These are phyloP conservation scores for Trichoderma asperelloides DNA, from an alignment of 495 filamentous ascomycete genomes.

Conservation along the genomic window DNA sequence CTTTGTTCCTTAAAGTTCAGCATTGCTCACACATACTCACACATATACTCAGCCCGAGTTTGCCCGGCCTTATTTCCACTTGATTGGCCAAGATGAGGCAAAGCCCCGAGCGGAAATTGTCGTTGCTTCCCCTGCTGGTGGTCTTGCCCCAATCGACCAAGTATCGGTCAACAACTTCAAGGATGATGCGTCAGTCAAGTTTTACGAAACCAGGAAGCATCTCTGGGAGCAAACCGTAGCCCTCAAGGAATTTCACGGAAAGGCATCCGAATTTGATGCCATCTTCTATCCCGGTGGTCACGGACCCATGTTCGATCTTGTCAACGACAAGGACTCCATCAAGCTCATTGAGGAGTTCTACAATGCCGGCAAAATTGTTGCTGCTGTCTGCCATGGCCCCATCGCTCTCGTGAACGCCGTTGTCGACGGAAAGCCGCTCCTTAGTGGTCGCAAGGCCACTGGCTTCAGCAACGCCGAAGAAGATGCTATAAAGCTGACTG, in stretches of 20 bases:
- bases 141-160: conserved; percentile 58
- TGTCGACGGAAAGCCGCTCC: conserved; percentile 40
- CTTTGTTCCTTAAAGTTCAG: background rate
- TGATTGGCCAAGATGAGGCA: background rate
- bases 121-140: conserved; percentile 60
- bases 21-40: background rate
- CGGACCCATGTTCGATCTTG: conserved; percentile 61
- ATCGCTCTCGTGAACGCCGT: conserved; percentile 51
- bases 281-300: conserved; percentile 70
- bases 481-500: conserved; percentile 36
- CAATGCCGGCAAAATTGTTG: conserved; percentile 50
- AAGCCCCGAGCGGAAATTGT: conserved; percentile 30
- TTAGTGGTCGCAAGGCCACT: conserved; percentile 49
- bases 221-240: conserved; percentile 57
- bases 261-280: conserved; percentile 53
- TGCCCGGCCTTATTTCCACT: background rate
- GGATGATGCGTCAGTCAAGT: conserved; percentile 43
- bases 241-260: conserved; percentile 40
- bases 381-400: conserved; percentile 63
- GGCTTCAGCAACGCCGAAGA: conserved; percentile 65
- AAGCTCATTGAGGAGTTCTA: conserved; percentile 51
- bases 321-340: conserved; percentile 42
- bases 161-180: conserved; percentile 52
- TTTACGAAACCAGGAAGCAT: conserved; percentile 40
- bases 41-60: conserved; percentile 9